Conservation (phyloP, 768 basidiomycete species). For the Mycena epipterygia region DNA sequence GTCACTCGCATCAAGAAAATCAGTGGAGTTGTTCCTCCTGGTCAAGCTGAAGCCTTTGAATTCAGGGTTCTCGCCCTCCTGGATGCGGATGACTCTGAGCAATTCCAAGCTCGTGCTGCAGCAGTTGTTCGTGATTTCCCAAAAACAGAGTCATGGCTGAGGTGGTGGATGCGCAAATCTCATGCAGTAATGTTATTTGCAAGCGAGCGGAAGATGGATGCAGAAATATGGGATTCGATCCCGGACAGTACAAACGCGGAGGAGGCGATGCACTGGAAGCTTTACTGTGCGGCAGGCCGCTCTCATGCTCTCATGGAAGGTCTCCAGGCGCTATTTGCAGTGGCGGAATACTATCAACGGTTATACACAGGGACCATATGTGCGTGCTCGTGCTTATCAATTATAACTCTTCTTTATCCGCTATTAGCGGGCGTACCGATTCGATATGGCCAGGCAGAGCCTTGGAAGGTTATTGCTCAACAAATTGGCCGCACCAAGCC, state of each 20-base stretch:
- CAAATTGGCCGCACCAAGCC: constrained; percentile 41
- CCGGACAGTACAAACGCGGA: not conserved
- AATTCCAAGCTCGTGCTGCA: not conserved
- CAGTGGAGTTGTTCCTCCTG: not conserved
- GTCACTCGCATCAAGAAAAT: not conserved
- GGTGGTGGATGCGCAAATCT: not conserved
- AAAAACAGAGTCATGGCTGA: not conserved
- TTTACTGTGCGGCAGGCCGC: not conserved
- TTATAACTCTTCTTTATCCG: not conserved
- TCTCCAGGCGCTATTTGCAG: not conserved
- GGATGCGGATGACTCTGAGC: not conserved
- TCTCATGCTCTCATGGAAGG: not conserved
- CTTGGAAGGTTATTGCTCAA: constrained; percentile 40
- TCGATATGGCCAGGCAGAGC: constrained; percentile 43
- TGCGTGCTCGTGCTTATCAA: not conserved
- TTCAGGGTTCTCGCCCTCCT: not conserved
- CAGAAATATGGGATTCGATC: not conserved
- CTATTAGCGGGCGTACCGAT: constrained; percentile 39
- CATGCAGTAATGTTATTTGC: not conserved
- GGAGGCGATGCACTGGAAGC: not conserved
- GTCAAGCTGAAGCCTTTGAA: not conserved
- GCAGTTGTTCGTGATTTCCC: not conserved
- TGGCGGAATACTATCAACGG: not conserved
- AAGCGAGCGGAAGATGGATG: not conserved
- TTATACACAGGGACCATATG: not conserved